phyloP scores from a whole-genome alignment of 2,329 filamentous ascomycete genomes.

The Acephala macrosclerotiorum region DNA sequence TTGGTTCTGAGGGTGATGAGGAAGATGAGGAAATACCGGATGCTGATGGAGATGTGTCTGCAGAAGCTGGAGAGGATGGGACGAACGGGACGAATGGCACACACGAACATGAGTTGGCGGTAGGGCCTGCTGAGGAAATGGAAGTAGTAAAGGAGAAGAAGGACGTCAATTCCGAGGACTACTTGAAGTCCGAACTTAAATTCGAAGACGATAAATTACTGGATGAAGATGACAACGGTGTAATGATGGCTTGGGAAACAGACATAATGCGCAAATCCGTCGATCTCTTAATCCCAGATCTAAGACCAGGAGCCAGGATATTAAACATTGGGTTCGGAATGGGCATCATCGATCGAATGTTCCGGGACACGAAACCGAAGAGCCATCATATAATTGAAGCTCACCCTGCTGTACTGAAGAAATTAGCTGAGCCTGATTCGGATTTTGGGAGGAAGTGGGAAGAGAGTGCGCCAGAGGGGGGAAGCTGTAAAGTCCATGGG shows the following conservation, averaged over 20 bases:
- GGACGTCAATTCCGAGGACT: conserved; percentile 68
- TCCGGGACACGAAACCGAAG: conserved; percentile 71
- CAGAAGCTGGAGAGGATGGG: conserved; percentile 33
- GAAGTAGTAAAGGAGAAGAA: conserved; percentile 31
- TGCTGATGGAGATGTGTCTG: conserved; percentile 40
- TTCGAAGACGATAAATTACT: conserved; percentile 73
- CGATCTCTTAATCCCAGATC: conserved; percentile 64
- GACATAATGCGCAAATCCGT: conserved; percentile 85
- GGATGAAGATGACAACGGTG: conserved; percentile 78
- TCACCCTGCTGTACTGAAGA: conserved; percentile 76
- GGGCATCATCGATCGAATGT: conserved; percentile 84
- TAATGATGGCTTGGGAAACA: conserved; percentile 95
- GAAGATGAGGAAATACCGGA: conserved; percentile 43
- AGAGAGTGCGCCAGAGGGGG: conserved; percentile 61
- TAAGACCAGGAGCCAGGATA: conserved; percentile 65
- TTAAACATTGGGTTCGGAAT: conserved; percentile 92
- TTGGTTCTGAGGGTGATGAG: conserved; percentile 55
- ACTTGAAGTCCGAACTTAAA: conserved; percentile 71
- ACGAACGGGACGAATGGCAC: conserved; percentile 35
- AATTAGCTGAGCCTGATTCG: conserved; percentile 52
- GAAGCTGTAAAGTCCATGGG: conserved; percentile 70
- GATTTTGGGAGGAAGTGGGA: conserved; percentile 65
- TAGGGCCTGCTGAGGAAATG: conserved; percentile 25
- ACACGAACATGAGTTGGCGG: conserved; percentile 17
- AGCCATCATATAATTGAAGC: conserved; percentile 88